Evolutionary conservation across 345 rosid genomes (phyloP), one percentile per base, ranked within the genome.

Genomic region (Nephelium lappaceum): DNA sequence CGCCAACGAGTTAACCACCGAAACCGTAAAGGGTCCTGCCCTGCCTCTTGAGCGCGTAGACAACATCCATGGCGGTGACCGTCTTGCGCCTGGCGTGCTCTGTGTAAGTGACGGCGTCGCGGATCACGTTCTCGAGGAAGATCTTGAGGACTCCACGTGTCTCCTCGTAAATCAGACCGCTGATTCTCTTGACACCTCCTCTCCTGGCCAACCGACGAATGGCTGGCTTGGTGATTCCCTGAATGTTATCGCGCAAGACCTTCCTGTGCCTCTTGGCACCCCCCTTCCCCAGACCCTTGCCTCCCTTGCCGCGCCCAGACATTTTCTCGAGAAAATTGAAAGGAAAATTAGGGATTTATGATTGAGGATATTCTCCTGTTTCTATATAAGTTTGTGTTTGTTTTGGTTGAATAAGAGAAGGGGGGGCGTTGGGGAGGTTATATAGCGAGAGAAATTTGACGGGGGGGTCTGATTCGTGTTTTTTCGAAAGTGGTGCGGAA

Each of bases 251-350:
- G 1, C 84, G 74, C 24, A 84, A 77, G 1, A 84, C 87, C 74
- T 84, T 84, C 12, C 82, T 47, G 57, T 84, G 87, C 83, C 87
- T 71, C 79, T 84, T 84, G 16, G 87, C 84, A 11, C 87, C 87
- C 55, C 87, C 87, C 81, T 84, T 84, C 1, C 87, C 86, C 78
- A 84, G 64, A 0, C 86, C 86, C 78, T 84, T 84, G 9, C 84
- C 87, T 39, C 87, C 85, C 67, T 84, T 84, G 57, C 87, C 87
- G 18, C 83, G 83, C 0, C 87, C 87, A 49, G 83, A 81, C 85
- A 84, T 81, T 66, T 8, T 65, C 38, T 4, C 23, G 57, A 16
- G 3, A 27, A 27, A 18, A 7, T 4, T 11, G 1, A 23, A 45
- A 21, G 5, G 45, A 38, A 15, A 25, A 57, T 5, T n/a, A 47